A percentile compares a stretch with the other conserved stretches of the same genome.
phyloP scores from a whole-genome alignment of 2,329 filamentous ascomycete genomes.

The Orbilia brochopaga region DNA sequence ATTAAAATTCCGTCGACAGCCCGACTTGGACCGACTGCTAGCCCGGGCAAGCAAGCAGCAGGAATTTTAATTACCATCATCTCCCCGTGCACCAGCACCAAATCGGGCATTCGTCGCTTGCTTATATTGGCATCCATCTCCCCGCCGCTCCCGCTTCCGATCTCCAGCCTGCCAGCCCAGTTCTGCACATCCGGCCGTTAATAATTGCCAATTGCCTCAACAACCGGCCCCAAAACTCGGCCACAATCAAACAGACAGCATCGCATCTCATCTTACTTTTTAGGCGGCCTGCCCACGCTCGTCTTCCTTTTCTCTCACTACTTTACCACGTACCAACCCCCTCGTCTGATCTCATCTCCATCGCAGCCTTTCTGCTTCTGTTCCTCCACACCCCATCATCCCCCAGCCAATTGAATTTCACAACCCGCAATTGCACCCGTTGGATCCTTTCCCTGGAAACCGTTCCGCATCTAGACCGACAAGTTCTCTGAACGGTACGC shows the following conservation, averaged over 20 bases:
- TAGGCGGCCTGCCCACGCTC: background rate
- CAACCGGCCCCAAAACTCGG: background rate
- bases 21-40: no score
- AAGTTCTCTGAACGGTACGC: slow-evolving; percentile 8
- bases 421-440: background rate
- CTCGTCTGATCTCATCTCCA: slow-evolving; percentile 13
- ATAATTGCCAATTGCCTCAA: slow-evolving; percentile 6
- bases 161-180: slow-evolving; percentile 1
- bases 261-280: slow-evolving; percentile 13
- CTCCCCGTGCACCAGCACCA: slow-evolving; percentile 1
- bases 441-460: slow-evolving; percentile 34
- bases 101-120: slow-evolving; percentile 6
- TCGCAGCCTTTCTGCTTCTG: slow-evolving; percentile 1
- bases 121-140: slow-evolving; percentile 8
- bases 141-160: slow-evolving; percentile 3
- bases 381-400: background rate
- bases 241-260: slow-evolving; percentile 1
- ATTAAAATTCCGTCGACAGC: background rate
- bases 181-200: background rate
- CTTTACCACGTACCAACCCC: slow-evolving; percentile 1
- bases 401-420: slow-evolving; percentile 7
- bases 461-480: slow-evolving; percentile 23
- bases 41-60: background rate
- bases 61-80: background rate
- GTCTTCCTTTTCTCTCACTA: slow-evolving; percentile 6